These are phyloP conservation scores for Potentilla sterilis DNA, from an alignment of 306 rosid genomes.

Conservation along the genomic window DNA sequence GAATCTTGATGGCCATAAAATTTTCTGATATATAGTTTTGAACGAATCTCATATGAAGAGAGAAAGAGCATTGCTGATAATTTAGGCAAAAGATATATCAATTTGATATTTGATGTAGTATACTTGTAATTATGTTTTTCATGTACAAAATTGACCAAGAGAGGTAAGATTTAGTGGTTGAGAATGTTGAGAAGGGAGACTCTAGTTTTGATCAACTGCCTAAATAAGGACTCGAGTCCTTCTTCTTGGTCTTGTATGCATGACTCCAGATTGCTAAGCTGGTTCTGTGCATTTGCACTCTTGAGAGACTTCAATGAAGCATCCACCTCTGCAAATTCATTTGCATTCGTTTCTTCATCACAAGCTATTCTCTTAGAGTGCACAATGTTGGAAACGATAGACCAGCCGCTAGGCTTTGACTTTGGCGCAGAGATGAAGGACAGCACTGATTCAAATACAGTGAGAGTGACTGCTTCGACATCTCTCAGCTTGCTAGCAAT, in stretches of 20 bases:
- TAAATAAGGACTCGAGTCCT: constrained; percentile 2
- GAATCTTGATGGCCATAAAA: neutral
- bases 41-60: neutral
- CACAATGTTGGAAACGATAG: constrained; percentile 18
- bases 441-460: constrained; percentile 27
- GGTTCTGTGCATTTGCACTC: neutral
- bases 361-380: neutral
- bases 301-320: neutral
- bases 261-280: constrained; percentile 12
- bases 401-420: constrained; percentile 18
- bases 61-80: neutral
- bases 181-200: constrained; percentile 38
- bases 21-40: neutral
- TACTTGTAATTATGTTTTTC: neutral
- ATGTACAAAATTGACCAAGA: neutral
- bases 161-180: constrained; percentile 22
- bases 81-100: neutral
- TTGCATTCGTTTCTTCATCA: constrained; percentile 5
- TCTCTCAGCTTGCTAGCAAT: constrained; percentile 23
- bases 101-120: neutral
- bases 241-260: constrained; percentile 4
- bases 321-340: constrained; percentile 20
- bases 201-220: constrained; percentile 29
- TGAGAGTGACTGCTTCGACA: constrained; percentile 16
- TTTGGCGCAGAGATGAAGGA: constrained; percentile 25